Percentiles rank a stretch among this genome's conserved stretches.
Evolutionary conservation across 495 filamentous ascomycete genomes (phyloP).

Genomic region (Parmelia sp.): DNA sequence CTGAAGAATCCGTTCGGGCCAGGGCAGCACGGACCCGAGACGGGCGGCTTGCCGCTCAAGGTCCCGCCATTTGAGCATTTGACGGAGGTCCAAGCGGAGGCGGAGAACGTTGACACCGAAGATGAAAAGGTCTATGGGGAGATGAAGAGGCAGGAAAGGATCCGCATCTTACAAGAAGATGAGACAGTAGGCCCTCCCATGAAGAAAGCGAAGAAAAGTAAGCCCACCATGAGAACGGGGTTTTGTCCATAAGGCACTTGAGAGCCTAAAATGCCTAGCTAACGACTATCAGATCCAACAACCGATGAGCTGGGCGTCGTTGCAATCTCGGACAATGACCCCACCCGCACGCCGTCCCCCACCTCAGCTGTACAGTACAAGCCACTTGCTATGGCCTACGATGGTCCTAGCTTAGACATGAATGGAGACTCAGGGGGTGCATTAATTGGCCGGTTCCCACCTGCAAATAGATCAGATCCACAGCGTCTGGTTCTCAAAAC

Average conservation of each 20-base stretch:
- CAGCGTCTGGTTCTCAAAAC: constrained; percentile 45
- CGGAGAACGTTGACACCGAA: constrained; percentile 84
- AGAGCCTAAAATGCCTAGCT: background rate
- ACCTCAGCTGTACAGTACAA: constrained; percentile 15
- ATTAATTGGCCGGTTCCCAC: constrained; percentile 32
- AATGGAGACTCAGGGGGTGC: constrained; percentile 31
- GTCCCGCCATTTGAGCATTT: constrained; percentile 75
- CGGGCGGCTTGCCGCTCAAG: constrained; percentile 64
- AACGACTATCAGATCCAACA: constrained; percentile 10
- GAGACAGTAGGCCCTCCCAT: constrained; percentile 51
- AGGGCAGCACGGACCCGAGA: constrained; percentile 51
- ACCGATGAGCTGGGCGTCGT: constrained; percentile 18
- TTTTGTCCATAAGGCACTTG: background rate
- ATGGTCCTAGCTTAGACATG: constrained; percentile 28
- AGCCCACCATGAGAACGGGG: constrained; percentile 30
- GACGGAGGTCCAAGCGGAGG: constrained; percentile 65
- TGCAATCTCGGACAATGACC: constrained; percentile 24
- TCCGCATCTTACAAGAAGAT: constrained; percentile 65
- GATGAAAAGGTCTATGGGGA: constrained; percentile 84
- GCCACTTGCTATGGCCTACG: constrained; percentile 33
- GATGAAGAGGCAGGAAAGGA: constrained; percentile 74
- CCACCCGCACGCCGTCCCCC: constrained; percentile 22
- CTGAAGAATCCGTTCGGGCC: constrained; percentile 83
- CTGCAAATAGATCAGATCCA: constrained; percentile 19
- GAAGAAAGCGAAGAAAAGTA: constrained; percentile 53